These are phyloP conservation scores for Phanerodontia chrysosporium DNA, from an alignment of 768 basidiomycete species.

Conservation along the genomic window DNA sequence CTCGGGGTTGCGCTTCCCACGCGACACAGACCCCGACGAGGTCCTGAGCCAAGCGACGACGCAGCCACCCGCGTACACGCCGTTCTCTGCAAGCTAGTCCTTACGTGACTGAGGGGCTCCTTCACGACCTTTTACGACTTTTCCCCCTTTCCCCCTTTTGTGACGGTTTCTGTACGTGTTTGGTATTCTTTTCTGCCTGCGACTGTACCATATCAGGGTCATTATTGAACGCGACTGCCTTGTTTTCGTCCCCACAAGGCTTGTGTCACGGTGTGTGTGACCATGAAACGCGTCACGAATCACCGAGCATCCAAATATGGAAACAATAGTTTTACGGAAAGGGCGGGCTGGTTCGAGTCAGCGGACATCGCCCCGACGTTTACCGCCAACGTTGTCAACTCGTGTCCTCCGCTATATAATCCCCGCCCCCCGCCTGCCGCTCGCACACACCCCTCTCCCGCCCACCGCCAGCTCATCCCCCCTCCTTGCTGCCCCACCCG, in stretches of 20 bases:
- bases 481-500: not conserved
- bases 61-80: conserved; percentile 9
- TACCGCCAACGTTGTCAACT: conserved; percentile 1
- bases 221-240: not conserved
- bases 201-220: not conserved
- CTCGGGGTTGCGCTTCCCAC: conserved; percentile 10
- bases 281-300: not conserved
- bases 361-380: not conserved
- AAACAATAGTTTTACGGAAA: not conserved
- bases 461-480: not conserved
- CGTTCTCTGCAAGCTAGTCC: not conserved
- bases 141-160: too few species aligned
- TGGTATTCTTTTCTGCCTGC: not conserved
- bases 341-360: conserved; percentile 2
- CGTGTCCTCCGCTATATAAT: conserved; percentile 5
- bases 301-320: not conserved
- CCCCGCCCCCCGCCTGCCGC: not conserved
- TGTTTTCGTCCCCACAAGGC: not conserved
- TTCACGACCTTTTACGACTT: not conserved
- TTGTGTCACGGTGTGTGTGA: not conserved
- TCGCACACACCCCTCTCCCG: not conserved
- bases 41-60: not conserved
- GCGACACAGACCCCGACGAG: conserved; percentile 3
- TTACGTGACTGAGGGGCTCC: not conserved
- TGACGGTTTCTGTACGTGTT: not conserved